phyloP scores from a whole-genome alignment of 257 asterid genomes.

The Nicotiana noctiflora region DNA sequence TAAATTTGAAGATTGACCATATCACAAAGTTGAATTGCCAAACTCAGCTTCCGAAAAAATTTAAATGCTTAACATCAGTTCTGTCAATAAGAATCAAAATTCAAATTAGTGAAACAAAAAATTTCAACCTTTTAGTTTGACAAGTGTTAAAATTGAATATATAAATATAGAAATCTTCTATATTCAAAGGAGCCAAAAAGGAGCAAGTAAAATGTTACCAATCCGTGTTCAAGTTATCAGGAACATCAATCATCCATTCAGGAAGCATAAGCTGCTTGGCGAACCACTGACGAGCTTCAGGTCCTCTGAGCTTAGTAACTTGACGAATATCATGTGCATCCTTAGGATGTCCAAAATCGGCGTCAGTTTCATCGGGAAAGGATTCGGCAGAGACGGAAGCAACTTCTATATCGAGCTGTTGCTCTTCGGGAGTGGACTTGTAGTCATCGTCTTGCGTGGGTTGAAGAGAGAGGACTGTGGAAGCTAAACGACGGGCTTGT shows the following conservation, averaged over 20 bases:
- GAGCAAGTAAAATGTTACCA: slow-evolving; percentile 36
- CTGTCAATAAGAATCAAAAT: not conserved
- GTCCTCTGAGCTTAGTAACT: slow-evolving; percentile 60
- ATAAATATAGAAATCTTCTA: not conserved
- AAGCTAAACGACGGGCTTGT: slow-evolving; percentile 76
- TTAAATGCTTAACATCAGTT: not conserved
- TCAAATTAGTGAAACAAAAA: too few relatives aligned
- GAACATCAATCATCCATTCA: slow-evolving; percentile 95
- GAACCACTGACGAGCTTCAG: slow-evolving; percentile 82
- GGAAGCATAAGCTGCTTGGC: slow-evolving; percentile 97
- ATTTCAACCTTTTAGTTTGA: not conserved
- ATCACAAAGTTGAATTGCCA: not conserved
- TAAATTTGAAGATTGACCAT: not conserved
- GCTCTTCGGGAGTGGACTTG: slow-evolving; percentile 11
- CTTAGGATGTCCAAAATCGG: slow-evolving; percentile 8
- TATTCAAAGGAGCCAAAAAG: not conserved
- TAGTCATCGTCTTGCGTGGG: slow-evolving; percentile 19
- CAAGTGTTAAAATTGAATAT: not conserved
- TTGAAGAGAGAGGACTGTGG: slow-evolving; percentile 56
- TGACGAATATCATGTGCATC: slow-evolving; percentile 44
- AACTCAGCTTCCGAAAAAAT: not conserved
- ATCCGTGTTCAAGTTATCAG: slow-evolving; percentile 52
- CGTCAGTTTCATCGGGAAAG: slow-evolving; percentile 23
- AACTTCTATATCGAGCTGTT: not conserved
- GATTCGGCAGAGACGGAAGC: slow-evolving; percentile 1